These are phyloP conservation scores for Plasmopara muralis DNA, from an alignment of 352 stramenopile genomes.

Conservation along the genomic window DNA sequence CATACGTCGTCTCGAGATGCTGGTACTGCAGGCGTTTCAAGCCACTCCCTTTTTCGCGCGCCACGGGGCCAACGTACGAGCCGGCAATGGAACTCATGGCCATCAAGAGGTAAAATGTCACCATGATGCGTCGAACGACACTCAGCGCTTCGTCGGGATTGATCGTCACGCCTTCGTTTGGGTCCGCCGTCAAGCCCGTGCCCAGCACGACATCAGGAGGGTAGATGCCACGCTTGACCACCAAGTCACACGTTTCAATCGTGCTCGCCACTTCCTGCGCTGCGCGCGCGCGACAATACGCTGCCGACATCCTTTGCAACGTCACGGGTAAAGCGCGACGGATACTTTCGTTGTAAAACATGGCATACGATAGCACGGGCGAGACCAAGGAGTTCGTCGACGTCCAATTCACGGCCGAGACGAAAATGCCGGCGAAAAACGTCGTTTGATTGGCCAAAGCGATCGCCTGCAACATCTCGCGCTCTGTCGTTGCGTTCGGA, in stretches of 20 bases:
- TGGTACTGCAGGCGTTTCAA: constrained; percentile 72
- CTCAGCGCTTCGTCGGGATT: constrained; percentile 30
- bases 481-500: constrained; percentile 18
- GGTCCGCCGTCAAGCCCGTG: constrained; percentile 14
- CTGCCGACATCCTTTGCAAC: constrained; percentile 51
- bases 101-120: constrained; percentile 79
- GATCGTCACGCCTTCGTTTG: constrained; percentile 18
- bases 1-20: constrained; percentile 42
- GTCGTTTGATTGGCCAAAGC: constrained; percentile 31
- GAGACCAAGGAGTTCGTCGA: constrained; percentile 6
- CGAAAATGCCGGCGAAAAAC: constrained; percentile 53
- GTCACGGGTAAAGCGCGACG: constrained; percentile 49
- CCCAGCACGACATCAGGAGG: constrained; percentile 21
- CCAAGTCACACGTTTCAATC: constrained; percentile 36
- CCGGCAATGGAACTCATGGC: constrained; percentile 55
- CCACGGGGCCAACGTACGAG: constrained; percentile 56
- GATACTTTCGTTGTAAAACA: constrained; percentile 70
- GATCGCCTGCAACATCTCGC: constrained; percentile 40
- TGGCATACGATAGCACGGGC: constrained; percentile 30
- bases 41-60: constrained; percentile 64
- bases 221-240: constrained; percentile 48
- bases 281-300: constrained; percentile 39
- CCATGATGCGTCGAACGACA: constrained; percentile 83
- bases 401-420: constrained; percentile 37
- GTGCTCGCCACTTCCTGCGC: constrained; percentile 11